Conservation (phyloP, 495 filamentous ascomycete genomes). For the Penicillium paradoxum region DNA sequence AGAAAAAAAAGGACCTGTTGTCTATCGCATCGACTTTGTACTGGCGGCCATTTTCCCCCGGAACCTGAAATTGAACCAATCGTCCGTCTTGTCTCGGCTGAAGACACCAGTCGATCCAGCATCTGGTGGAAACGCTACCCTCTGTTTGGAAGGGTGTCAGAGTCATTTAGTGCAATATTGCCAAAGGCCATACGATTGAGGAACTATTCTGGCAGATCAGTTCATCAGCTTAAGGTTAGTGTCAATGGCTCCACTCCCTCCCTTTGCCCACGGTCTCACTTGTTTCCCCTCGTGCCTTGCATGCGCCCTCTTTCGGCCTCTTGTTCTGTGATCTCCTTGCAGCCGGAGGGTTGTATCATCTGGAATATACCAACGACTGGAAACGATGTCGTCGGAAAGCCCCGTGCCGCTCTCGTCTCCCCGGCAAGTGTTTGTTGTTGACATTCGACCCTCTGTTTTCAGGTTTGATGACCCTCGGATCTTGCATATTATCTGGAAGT, state of each 20-base stretch:
- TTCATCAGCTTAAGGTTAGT: slow-evolving; percentile 30
- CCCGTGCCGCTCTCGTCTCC: slow-evolving; percentile 16
- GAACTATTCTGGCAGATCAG: slow-evolving; percentile 3
- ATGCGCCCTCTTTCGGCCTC: slow-evolving; percentile 30
- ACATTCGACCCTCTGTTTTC: slow-evolving; percentile 24
- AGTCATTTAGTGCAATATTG: slow-evolving; percentile 1
- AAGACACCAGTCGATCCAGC: slow-evolving; percentile 18
- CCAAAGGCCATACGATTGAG: slow-evolving; percentile 2
- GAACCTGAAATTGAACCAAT: slow-evolving; percentile 4
- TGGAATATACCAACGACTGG: slow-evolving; percentile 16
- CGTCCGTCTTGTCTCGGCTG: slow-evolving; percentile 33
- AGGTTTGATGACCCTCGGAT: slow-evolving; percentile 19
- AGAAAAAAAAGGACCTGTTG: slow-evolving; percentile 5
- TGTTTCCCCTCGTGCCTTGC: slow-evolving; percentile 39
- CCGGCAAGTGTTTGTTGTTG: slow-evolving; percentile 37
- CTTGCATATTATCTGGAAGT: slow-evolving; percentile 35
- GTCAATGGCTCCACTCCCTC: slow-evolving; percentile 6
- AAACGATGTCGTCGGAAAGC: slow-evolving; percentile 19
- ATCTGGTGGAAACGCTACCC: slow-evolving; percentile 1
- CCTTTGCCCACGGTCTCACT: slow-evolving; percentile 31
- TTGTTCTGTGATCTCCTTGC: slow-evolving; percentile 32
- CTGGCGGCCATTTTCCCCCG: neutral
- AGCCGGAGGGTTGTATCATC: slow-evolving; percentile 29
- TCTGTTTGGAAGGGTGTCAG: slow-evolving; percentile 25
- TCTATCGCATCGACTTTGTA: neutral